Base-by-base conservation (phyloP, 2,329 filamentous ascomycete species). In the Fusarium illudens region DNA sequence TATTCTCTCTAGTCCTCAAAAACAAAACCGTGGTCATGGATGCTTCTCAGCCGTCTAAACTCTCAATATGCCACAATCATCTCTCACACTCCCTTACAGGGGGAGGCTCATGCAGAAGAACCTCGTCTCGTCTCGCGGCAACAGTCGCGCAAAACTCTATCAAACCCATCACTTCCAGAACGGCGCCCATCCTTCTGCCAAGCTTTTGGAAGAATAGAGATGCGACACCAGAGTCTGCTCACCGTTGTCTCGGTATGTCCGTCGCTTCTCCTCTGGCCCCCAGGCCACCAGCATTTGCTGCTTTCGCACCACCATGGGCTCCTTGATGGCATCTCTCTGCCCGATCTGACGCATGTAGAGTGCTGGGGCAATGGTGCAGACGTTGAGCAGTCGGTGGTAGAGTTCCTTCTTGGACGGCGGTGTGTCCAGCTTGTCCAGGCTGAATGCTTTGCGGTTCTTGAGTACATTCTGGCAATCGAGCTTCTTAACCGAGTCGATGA, bases 281-380 rank as follows among this genome's bases (percentile, higher is more conserved):
- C 78, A 82, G 4, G 78, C 80, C 13, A 82, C 78, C 15, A 81
- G 65, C 62, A 80, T 72, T 57, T 76, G 75, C 64, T 82, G 80
- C 64, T 75, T 78, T 25, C 76, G 73, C n/a, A 81, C 72, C 9
- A 79, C 60, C 9, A 64, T 70, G 0, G 78, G 75, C 50, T 77
- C 75, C 59, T 76, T 75, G 58, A 80, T 75, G 4, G 71, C 65
- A 58, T 79, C 73, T 10, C 73, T 73, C 58, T 74, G 76, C 10
- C 79, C 78, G 12, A 79, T 74, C 57, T 78, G 75, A 10, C 76
- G 75, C 71, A 80, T 77, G 62, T 76, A 76, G 13, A 82, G 70
- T 11, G 77, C 77, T 3, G 80, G 80, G 1, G 64, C 64, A 4
- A 79, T 65, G 0, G 78, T 78, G 33, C 76, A 79, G 4, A 82